Percentiles rank a stretch among this genome's conserved stretches.
These are phyloP conservation scores for Artemisia annua DNA, from an alignment of 129 eudicot species.

Conservation along the genomic window DNA sequence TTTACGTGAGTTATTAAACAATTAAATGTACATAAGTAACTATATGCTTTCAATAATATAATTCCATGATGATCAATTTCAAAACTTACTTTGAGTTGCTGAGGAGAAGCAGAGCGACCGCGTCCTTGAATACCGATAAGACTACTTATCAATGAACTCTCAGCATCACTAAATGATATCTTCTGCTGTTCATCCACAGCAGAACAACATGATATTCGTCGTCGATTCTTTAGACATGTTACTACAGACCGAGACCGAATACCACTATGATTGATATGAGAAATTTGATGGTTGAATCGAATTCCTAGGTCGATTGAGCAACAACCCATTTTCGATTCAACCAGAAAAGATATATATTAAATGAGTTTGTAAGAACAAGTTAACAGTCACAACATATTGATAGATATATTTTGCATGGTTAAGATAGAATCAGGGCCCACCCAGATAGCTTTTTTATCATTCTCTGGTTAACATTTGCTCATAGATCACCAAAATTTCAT, in stretches of 20 bases:
- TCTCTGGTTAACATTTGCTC: too few species aligned
- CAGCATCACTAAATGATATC: constrained; percentile 53
- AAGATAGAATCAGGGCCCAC: constrained; percentile 30
- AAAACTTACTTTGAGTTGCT: constrained; percentile 60
- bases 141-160: constrained; percentile 57
- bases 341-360: not conserved
- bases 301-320: constrained; percentile 47
- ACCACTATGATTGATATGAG: too few species aligned
- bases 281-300: constrained; percentile 18
- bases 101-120: constrained; percentile 88
- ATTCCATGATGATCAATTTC: too few species aligned
- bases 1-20: too few species aligned
- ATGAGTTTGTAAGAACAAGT: not conserved
- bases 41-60: too few species aligned
- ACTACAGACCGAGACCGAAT: too few species aligned
- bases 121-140: constrained; percentile 96
- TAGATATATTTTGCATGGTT: not conserved
- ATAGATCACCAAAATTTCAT: too few species aligned
- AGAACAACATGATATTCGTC: constrained; percentile 37
- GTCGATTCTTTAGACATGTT: not conserved
- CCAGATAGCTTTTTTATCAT: not conserved
- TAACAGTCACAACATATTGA: constrained; percentile 22
- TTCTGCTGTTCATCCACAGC: constrained; percentile 34
- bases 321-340: constrained; percentile 36
- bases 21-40: too few species aligned